Evolutionary conservation across 805 yeast species (phyloP).

Genomic region (Priceomyces carsonii): DNA sequence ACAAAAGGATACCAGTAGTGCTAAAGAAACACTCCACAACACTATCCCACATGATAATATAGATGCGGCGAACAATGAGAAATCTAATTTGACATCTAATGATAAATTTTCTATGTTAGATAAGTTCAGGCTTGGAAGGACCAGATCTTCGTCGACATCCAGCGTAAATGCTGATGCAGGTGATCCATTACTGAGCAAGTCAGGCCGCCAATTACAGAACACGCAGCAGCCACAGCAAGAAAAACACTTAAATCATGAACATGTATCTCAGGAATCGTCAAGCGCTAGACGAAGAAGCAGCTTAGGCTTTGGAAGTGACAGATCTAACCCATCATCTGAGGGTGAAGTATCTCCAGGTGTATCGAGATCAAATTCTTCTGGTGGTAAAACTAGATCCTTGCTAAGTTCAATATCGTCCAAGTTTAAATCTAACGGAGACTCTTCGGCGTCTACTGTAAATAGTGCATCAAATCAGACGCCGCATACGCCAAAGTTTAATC

Average conservation of each 20-base stretch:
- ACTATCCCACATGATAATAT: too few relatives aligned
- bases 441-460: constrained; percentile 8
- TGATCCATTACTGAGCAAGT: constrained; percentile 6
- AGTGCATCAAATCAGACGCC: constrained; percentile 2
- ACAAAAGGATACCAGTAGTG: too few relatives aligned
- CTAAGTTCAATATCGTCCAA: constrained; percentile 43
- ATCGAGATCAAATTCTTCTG: constrained; percentile 16
- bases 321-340: constrained; percentile 1
- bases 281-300: constrained; percentile 16
- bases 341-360: constrained; percentile 10
- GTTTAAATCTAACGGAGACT: constrained; percentile 25
- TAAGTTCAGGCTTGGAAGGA: constrained; percentile 24
- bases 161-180: constrained; percentile 2
- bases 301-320: constrained; percentile 8
- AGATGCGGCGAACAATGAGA: too few relatives aligned
- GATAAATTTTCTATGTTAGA: constrained; percentile 20
- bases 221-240: constrained; percentile 8
- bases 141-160: constrained; percentile 26
- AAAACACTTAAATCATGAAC: constrained; percentile 8
- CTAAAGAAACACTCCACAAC: too few relatives aligned
- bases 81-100: too few relatives aligned
- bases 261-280: too few relatives aligned
- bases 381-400: constrained; percentile 25
- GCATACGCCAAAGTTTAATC: constrained; percentile 12
- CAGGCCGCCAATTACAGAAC: constrained; percentile 6